Base-by-base conservation (phyloP, 306 rosid species). In the Ormosia semicastrata region DNA sequence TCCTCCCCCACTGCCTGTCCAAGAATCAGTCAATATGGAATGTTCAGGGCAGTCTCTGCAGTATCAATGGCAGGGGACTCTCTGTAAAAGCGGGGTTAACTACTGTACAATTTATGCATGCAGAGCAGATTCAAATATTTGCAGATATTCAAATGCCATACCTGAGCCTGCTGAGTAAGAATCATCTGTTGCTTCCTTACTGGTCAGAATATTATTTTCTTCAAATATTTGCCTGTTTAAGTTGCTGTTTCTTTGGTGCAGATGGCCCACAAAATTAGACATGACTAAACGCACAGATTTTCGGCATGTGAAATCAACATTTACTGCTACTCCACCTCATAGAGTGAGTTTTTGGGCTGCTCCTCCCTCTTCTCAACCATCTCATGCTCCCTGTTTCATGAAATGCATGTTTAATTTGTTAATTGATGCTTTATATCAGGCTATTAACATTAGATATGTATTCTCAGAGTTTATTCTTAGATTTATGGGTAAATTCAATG, bases 251-350 rank as follows among this genome's bases (percentile, higher is more conserved):
- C 17, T 69, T 72, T 93, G 89, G 76, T 83, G 79, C 84, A 95
- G 99, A 83, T 95, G 99, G 98, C 99, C 99, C 10, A 57, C 91
- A 71, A 95, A 93, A 81, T 87, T 95, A 84, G 98, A 95, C 88
- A 95, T 93, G 97, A 93, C 92, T 67, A 95, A 93, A 87, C 98
- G 98, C 46, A 93, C 98, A 64, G 99, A 93, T 86, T 83, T 89
- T 84, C 88, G 81, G 75, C 99, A 93, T 72, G 95, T 95, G 77
- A 90, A 88, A 86, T 87, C 96, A 57, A 90, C 99, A 78, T 95
- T 95, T 87, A 82, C 89, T 44, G 77, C 89, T 79, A 88, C 90
- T 63, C 98, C 99, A 63, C 88, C 89, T 40, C 91, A 89, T 82
- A 92, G 89, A 89, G 98, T 93, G 78, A 88, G 96, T 88, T 71